Base-by-base conservation (phyloP, 768 basidiomycete species). In the Termitomyces sp. region DNA sequence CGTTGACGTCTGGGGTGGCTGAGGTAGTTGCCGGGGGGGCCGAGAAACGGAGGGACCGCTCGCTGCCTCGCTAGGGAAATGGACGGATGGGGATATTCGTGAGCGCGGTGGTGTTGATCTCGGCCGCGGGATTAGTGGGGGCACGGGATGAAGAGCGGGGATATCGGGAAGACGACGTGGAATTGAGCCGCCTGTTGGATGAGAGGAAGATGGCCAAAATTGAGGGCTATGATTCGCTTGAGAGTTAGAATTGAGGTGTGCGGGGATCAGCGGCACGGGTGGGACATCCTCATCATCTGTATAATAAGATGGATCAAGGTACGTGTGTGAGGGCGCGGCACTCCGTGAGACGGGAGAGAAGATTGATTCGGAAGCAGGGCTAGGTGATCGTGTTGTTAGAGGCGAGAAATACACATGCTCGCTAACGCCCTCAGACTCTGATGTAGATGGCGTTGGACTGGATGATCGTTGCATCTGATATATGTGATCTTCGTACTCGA, bases 291-390 rank as follows among this genome's bases (percentile, higher is more conserved):
- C 60, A 29, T 71, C 63, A 6, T 64, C 69, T 59, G 63, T 63
- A 57, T 79, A 78, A 63, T 75, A 81, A 5, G 74, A 71, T 5
- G 81, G 77, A 62, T 80, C 78, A 59, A 79, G 65, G 60, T 79
- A 77, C 1, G 67, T 73, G 64, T 79, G 80, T 0, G 82, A 79
- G 12, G 83, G 83, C 1, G 81, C 76, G 4, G 73, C 76, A 2
- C 77, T 68, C 1, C 72, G 73, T 0, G 77, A 74, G n/a, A 67
- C 65, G 4, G 80, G 79, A 61, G 75, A 81, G 64, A 72, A 76
- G 2, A 77, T 70, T 0, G 83, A 84, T 56, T 84, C 84, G 29
- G 81, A 75, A 11, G 80, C 79, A 45, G 83, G 81, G 57, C 81
- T 85, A 4, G 67, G 60, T 2, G 72, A 63, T 9, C 73, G 73